Evolutionary conservation across 108 stramenopile genomes (phyloP).

Genomic region (Bacterosira constricta): DNA sequence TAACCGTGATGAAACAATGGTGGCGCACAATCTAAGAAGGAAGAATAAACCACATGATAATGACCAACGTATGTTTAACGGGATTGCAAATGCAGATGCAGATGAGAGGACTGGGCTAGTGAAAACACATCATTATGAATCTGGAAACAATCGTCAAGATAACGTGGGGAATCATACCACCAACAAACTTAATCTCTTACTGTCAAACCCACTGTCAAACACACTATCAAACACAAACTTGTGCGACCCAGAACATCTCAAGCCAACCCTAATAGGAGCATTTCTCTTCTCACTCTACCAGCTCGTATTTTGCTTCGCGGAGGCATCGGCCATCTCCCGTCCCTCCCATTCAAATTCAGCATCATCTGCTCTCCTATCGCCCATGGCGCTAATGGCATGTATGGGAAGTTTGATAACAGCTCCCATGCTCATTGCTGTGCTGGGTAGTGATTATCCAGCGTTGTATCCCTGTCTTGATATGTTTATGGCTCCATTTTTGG

Average conservation of each 20-base stretch:
- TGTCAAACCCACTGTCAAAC: neutral
- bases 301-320: slow-evolving; percentile 73
- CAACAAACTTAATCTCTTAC: neutral
- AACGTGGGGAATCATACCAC: no score
- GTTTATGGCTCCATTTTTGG: slow-evolving; percentile 77
- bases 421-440: slow-evolving; percentile 22
- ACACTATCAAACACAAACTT: neutral
- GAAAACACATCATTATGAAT: no score
- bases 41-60: neutral
- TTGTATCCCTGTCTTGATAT: slow-evolving; percentile 58
- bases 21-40: neutral
- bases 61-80: neutral
- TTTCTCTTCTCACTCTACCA: slow-evolving; percentile 55
- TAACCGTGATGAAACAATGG: slow-evolving; percentile 2
- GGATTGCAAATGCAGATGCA: neutral
- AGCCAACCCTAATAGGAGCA: slow-evolving; percentile 40
- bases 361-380: slow-evolving; percentile 22
- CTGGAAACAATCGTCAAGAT: no score
- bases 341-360: slow-evolving; percentile 32
- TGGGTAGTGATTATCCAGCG: slow-evolving; percentile 31
- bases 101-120: neutral
- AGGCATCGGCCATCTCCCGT: slow-evolving; percentile 67
- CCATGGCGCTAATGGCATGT: slow-evolving; percentile 42
- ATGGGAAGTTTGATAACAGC: slow-evolving; percentile 19
- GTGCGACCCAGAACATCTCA: slow-evolving; percentile 14